Evolutionary conservation across 73 alveolate species (phyloP), one percentile per base, ranked within the genome.

Genomic region (Stentor coeruleus): DNA sequence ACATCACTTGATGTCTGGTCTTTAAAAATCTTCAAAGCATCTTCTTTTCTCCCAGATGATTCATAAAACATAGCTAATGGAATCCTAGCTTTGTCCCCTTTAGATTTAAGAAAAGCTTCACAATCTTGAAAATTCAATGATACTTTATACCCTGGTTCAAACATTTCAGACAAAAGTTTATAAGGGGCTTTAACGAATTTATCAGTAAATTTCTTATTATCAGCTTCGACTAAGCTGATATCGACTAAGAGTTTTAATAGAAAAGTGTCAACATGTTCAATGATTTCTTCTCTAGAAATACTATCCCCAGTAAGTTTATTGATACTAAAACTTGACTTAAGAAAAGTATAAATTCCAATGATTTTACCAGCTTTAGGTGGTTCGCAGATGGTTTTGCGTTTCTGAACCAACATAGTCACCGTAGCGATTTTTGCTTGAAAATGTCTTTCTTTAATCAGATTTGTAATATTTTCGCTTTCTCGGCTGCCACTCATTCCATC

Each of bases 11-110:
- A 15, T 31, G 59, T 39, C 15, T 26, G 72, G 20, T 75, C 83
- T 1, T 37, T 14, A 38, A 39, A 40, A 6, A 75, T 75, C 58
- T 75, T 40, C 3, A 75, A 75, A 20, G 83, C 83, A 20, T 75
- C 83, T 1, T 20, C 83, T 40, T 75, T 75, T 20, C 83, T 31
- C 1, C 77, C 83, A 20, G 28, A 39, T 37, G 72, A 28, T 40
- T 75, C 83, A 38, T 39, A 75, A 35, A 75, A 39, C 74, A 75
- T 37, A n/a, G 83, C 83, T 36, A 75, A 33, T 15, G 83, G 59
- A 75, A 14, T 6, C 36, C 41, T 6, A 6, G 55, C 80, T 39
- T 15, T n/a, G 38, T 75, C 83, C 20, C 58, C 58, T 75, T 75
- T 75, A 20, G 41, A 15, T n/a, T 39, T 37, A n/a, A 75, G 39